Base-by-base conservation (phyloP, 1,284 basidiomycete species). In the Psilocybe mexicana region DNA sequence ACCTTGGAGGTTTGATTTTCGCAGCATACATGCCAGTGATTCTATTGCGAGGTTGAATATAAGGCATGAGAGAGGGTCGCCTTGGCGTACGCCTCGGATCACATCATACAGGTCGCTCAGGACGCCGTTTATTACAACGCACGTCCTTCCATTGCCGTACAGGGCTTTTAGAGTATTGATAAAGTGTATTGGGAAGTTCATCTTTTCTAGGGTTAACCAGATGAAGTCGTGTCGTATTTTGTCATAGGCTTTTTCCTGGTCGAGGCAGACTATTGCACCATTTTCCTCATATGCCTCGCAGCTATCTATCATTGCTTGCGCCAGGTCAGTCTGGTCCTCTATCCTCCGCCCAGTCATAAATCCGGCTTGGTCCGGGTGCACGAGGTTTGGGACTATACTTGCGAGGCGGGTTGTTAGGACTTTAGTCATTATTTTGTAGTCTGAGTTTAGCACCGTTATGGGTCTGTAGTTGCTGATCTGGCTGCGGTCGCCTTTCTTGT, bases 71-170 rank as follows among this genome's bases (percentile, higher is more conserved):
- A 75, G 43, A 0, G 70, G 74, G 61, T 75, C 69, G 0, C 71
- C 73, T 57, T 78, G 72, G n/a, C 69, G 0, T 1, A 79, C 74
- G 0, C 74, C 73, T 51, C 72, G 26, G 0, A 54, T 68, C 0
- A 77, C 59, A 6, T 44, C 38, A 61, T 68, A 76, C 0, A 40
- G 14, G 7, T 18, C 8, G 45, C 72, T 70, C 0, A 56, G 14
- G 0, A 54, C 24, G 0, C 72, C 69, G 42, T 78, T 79, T 1
- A 77, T 63, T 2, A 72, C 70, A 0, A 76, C 54, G 6, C 5
- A 0, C 0, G 70, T 75, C 0, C 63, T 10, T 0, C 72, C 73
- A n/a, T 61, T 18, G 4, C 25, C 5, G 49, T 77, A 77, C 0
- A 77, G 64, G 2, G 58, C 26, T 43, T 64, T 55, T 0, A 75